A percentile compares a stretch with the other conserved stretches of the same genome.
These are phyloP conservation scores for Ogataea minuta DNA, from an alignment of 805 yeast genomes.

Conservation along the genomic window DNA sequence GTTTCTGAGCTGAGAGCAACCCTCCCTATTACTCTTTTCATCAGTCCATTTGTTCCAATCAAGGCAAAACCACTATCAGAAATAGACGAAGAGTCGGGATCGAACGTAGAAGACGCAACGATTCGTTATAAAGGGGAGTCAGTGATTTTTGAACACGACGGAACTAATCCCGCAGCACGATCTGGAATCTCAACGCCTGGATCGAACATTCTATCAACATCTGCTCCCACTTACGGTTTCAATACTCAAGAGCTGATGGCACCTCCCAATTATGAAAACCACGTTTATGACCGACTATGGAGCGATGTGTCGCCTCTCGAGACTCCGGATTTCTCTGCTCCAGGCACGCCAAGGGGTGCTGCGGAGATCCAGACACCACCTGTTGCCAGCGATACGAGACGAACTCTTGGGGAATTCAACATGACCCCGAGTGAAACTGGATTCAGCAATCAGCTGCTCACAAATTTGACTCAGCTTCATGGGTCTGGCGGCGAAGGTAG, in stretches of 20 bases:
- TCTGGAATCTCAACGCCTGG: slow-evolving; percentile 10
- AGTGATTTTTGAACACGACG: slow-evolving; percentile 28
- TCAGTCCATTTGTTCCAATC: slow-evolving; percentile 75
- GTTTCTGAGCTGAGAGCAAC: slow-evolving; percentile 90
- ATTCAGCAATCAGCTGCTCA: slow-evolving; percentile 39
- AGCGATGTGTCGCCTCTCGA: slow-evolving; percentile 55
- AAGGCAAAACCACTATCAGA: slow-evolving; percentile 41
- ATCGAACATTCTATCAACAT: slow-evolving; percentile 4
- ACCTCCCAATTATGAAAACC: slow-evolving; percentile 83
- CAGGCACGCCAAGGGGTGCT: slow-evolving; percentile 15
- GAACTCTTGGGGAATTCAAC: slow-evolving; percentile 23
- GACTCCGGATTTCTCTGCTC: slow-evolving; percentile 44
- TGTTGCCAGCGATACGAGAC: slow-evolving; percentile 6
- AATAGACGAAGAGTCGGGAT: slow-evolving; percentile 23
- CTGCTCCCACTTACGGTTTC: slow-evolving; percentile 8
- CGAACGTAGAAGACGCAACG: slow-evolving; percentile 29
- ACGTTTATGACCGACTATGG: slow-evolving; percentile 79
- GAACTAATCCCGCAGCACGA: not conserved
- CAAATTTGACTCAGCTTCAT: slow-evolving; percentile 51
- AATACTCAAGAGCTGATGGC: slow-evolving; percentile 55
- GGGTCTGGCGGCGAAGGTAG: slow-evolving; percentile 43
- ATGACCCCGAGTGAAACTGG: slow-evolving; percentile 27
- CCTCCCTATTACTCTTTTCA: slow-evolving; percentile 58
- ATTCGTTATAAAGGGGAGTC: slow-evolving; percentile 28
- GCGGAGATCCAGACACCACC: slow-evolving; percentile 3